Evolutionary conservation across 2,329 filamentous ascomycete genomes (phyloP).

Genomic region (Sporothrix brunneoviolacea): DNA sequence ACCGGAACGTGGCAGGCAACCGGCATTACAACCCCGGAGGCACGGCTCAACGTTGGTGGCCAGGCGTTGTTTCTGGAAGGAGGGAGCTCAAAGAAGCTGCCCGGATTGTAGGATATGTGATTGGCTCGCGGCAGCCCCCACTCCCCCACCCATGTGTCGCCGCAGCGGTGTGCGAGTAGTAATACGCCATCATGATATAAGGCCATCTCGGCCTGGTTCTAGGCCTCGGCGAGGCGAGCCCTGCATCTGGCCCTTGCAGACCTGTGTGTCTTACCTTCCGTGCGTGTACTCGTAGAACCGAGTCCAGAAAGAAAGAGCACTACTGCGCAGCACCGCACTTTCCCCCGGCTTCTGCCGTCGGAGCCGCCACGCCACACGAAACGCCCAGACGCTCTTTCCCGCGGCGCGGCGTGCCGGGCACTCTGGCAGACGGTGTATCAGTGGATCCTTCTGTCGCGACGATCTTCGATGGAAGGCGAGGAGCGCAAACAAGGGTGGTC

Average conservation of each 20-base stretch:
- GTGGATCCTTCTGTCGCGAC: background rate
- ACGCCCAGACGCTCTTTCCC: constrained; percentile 2
- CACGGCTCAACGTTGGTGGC: background rate
- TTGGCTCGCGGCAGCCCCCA: background rate
- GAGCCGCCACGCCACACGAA: constrained; percentile 1
- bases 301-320: too few species aligned
- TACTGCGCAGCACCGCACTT: too few species aligned
- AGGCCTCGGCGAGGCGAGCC: background rate
- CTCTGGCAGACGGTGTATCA: background rate
- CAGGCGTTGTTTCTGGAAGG: background rate
- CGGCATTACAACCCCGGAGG: background rate
- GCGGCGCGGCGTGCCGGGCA: background rate
- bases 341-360: background rate
- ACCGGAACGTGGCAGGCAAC: too few species aligned
- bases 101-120: too few species aligned
- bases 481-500: background rate
- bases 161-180: too few species aligned
- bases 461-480: background rate
- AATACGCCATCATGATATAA: too few species aligned
- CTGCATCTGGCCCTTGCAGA: background rate
- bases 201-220: background rate
- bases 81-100: too few species aligned
- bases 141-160: too few species aligned
- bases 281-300: too few species aligned
- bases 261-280: too few species aligned